These are phyloP conservation scores for Amanita muscaria DNA, from an alignment of 768 basidiomycete species.

Conservation along the genomic window DNA sequence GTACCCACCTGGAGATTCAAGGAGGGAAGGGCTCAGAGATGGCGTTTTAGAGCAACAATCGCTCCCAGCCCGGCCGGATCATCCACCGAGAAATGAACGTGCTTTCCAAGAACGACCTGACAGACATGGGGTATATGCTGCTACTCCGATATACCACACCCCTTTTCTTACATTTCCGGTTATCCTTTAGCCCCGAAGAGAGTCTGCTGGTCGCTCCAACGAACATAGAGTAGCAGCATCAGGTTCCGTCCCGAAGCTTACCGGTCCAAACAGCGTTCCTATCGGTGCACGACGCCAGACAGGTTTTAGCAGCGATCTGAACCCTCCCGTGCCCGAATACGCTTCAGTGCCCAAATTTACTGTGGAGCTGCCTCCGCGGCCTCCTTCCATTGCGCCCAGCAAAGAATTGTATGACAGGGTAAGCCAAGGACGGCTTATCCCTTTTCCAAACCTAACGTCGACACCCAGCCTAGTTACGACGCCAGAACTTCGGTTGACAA, in stretches of 20 bases:
- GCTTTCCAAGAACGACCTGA: constrained; percentile 7
- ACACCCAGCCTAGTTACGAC: constrained; percentile 8
- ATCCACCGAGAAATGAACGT: constrained; percentile 1
- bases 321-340: constrained; percentile 4
- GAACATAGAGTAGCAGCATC: constrained; percentile 15
- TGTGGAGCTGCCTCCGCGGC: neutral
- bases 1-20: neutral
- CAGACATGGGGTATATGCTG: constrained; percentile 9
- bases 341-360: neutral
- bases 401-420: constrained; percentile 23
- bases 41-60: neutral
- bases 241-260: constrained; percentile 14
- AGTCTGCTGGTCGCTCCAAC: constrained; percentile 16
- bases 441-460: neutral
- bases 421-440: constrained; percentile 2
- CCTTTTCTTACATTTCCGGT: constrained; percentile 1
- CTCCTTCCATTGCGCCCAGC: constrained; percentile 15
- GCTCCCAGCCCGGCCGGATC: neutral
- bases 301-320: constrained; percentile 7
- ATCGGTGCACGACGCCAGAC: constrained; percentile 22
- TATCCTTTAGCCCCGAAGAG: constrained; percentile 14
- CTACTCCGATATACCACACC: neutral
- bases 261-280: constrained; percentile 31
- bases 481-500: constrained; percentile 9
- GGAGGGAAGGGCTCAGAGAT: neutral